phyloP scores from a whole-genome alignment of 345 rosid species.

The Ceriops decandra region DNA sequence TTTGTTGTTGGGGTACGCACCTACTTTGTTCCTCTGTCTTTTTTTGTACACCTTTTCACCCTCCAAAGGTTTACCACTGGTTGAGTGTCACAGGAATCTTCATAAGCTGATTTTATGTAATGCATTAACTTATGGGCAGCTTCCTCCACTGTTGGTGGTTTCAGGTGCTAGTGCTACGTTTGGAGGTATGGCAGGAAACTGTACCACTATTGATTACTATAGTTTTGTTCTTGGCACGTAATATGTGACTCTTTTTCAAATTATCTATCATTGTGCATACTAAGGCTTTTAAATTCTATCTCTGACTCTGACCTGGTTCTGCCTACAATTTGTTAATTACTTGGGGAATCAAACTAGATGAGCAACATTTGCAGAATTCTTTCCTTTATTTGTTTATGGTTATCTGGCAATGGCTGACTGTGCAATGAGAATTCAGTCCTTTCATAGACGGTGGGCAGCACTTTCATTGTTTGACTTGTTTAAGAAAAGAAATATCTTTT shows the following conservation, averaged over 20 bases:
- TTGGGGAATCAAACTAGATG: too few relatives aligned
- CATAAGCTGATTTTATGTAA: not conserved
- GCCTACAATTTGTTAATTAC: too few relatives aligned
- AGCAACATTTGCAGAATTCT: too few relatives aligned
- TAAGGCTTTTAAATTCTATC: too few relatives aligned
- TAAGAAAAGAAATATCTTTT: too few relatives aligned
- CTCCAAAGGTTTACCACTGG: not conserved
- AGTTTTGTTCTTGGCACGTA: not conserved
- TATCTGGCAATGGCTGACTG: too few relatives aligned
- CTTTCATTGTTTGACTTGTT: too few relatives aligned
- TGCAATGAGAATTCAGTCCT: too few relatives aligned
- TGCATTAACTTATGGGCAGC: conserved; percentile 36
- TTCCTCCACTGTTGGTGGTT: conserved; percentile 69
- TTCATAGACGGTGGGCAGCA: too few relatives aligned
- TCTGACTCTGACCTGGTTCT: too few relatives aligned
- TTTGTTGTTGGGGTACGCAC: conserved; percentile 64
- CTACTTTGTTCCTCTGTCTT: not conserved
- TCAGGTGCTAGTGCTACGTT: conserved; percentile 77
- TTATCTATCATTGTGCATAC: too few relatives aligned
- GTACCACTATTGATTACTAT: not conserved
- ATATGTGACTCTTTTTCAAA: not conserved
- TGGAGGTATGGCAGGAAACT: conserved; percentile 59
- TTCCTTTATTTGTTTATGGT: too few relatives aligned
- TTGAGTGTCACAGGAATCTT: not conserved
- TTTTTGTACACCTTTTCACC: not conserved